Evolutionary conservation across 495 filamentous ascomycete species (phyloP).

Genomic region (Thozetella sp.): DNA sequence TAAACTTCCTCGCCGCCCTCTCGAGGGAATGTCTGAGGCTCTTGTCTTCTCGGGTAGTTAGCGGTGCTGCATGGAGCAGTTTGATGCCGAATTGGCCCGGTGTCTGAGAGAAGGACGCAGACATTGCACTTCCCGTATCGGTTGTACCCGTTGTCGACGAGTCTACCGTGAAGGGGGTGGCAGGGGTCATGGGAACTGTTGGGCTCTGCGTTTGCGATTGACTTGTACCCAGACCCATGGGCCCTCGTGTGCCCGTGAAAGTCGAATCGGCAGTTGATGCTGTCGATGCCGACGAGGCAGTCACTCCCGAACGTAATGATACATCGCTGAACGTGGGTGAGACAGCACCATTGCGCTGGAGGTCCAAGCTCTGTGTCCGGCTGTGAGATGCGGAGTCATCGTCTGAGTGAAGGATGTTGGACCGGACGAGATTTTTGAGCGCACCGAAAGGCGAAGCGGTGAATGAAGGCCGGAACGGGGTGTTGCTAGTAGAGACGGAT

Average conservation of each 20-base stretch:
- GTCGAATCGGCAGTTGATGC: constrained; percentile 11
- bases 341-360: constrained; percentile 18
- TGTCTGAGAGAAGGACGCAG: constrained; percentile 13
- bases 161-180: constrained; percentile 38
- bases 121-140: constrained; percentile 11
- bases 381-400: not conserved
- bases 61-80: constrained; percentile 30
- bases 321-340: constrained; percentile 30
- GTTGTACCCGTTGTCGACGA: constrained; percentile 24
- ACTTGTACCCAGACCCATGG: constrained; percentile 8
- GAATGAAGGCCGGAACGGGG: constrained; percentile 24
- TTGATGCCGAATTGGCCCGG: constrained; percentile 36
- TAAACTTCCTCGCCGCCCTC: constrained; percentile 46
- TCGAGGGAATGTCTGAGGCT: constrained; percentile 35
- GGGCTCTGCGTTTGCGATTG: constrained; percentile 15
- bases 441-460: constrained; percentile 28
- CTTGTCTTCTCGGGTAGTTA: constrained; percentile 36
- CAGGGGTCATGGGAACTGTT: constrained; percentile 43
- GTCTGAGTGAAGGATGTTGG: constrained; percentile 20
- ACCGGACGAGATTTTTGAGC: constrained; percentile 40
- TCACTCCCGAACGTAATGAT: constrained; percentile 15
- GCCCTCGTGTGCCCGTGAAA: constrained; percentile 12
- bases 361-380: constrained; percentile 9
- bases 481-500: constrained; percentile 26
- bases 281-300: constrained; percentile 18